These are phyloP conservation scores for Leucocoprinus sp. DNA, from an alignment of 768 basidiomycete species.

Conservation along the genomic window DNA sequence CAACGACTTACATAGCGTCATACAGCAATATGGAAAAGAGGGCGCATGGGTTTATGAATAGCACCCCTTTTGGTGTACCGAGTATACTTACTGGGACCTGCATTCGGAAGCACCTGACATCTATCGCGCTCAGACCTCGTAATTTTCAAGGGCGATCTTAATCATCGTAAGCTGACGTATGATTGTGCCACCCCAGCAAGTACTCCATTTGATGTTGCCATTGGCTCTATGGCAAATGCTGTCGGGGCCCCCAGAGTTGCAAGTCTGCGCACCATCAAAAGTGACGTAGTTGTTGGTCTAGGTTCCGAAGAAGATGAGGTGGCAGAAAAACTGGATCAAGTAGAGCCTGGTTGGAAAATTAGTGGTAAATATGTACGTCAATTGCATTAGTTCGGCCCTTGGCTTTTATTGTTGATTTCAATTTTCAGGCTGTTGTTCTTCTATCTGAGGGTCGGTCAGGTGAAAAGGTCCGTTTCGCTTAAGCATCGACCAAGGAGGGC, in stretches of 20 bases:
- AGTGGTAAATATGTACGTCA: constrained; percentile 86
- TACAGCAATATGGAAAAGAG: constrained; percentile 82
- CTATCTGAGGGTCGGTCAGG: constrained; percentile 84
- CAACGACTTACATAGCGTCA: neutral
- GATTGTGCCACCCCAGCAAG: constrained; percentile 81
- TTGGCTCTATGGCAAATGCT: constrained; percentile 85
- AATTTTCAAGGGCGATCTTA: constrained; percentile 90
- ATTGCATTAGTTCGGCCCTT: neutral
- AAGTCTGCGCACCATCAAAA: constrained; percentile 88
- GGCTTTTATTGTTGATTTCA: neutral
- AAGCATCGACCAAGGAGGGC: constrained; percentile 1
- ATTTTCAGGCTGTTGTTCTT: constrained; percentile 69
- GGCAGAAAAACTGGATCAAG: constrained; percentile 74
- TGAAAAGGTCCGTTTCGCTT: constrained; percentile 74
- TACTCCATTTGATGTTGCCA: constrained; percentile 84
- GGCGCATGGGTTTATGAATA: constrained; percentile 94
- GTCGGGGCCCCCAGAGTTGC: constrained; percentile 83
- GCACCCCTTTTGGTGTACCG: constrained; percentile 92
- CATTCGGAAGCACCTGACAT: constrained; percentile 82
- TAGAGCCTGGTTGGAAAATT: constrained; percentile 94
- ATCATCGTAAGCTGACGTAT: constrained; percentile 86
- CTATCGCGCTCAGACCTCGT: constrained; percentile 87
- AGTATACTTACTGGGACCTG: constrained; percentile 88
- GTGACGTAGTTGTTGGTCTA: constrained; percentile 88
- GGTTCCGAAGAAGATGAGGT: constrained; percentile 58